Evolutionary conservation across 345 rosid species (phyloP).

Genomic region (Psidium friedrichsthalianum): DNA sequence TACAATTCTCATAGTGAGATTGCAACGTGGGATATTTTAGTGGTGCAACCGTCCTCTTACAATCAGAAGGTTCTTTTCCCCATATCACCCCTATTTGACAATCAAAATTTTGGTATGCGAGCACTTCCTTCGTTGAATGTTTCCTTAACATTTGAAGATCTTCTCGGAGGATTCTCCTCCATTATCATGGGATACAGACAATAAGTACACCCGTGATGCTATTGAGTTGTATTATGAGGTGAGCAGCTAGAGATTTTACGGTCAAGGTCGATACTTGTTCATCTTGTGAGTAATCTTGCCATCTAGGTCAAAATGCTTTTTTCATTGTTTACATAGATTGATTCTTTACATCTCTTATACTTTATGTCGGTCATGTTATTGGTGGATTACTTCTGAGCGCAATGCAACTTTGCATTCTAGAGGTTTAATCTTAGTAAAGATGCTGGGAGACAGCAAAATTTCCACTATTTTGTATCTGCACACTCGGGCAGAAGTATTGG

Average conservation of each 20-base stretch:
- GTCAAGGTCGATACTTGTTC: neutral
- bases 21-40: neutral
- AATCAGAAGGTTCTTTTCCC: neutral
- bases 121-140: neutral
- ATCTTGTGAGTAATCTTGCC: neutral
- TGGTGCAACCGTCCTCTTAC: neutral
- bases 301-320: neutral
- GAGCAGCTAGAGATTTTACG: constrained; percentile 1
- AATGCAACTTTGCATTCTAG: neutral
- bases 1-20: neutral
- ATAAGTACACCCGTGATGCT: constrained; percentile 52
- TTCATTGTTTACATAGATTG: neutral
- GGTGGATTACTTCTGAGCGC: neutral
- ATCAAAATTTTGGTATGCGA: neutral
- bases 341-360: neutral
- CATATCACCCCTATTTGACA: neutral
- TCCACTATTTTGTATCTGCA: neutral
- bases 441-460: neutral
- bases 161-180: constrained; percentile 68
- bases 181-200: constrained; percentile 66
- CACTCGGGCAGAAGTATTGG: neutral
- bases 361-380: neutral
- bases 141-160: constrained; percentile 72
- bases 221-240: constrained; percentile 88
- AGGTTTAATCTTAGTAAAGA: neutral